Evolutionary conservation across 2,329 filamentous ascomycete genomes (phyloP).

Genomic region (Ceratocystis variospora): DNA sequence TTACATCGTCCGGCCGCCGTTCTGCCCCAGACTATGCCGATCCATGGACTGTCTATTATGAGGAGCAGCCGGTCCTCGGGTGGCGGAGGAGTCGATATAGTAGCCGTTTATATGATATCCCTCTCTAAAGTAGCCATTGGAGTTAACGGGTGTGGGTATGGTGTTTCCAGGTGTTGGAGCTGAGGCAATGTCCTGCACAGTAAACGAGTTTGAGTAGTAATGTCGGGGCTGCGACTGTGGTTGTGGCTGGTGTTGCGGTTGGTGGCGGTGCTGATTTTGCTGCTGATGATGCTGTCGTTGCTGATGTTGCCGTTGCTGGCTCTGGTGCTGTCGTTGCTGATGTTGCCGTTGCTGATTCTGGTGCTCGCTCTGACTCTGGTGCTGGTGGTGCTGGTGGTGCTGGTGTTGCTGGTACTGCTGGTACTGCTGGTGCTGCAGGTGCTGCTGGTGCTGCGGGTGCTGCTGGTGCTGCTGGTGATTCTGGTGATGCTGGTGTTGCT

Average conservation of each 20-base stretch:
- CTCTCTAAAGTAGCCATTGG: background rate
- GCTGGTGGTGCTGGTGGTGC: too few relatives aligned
- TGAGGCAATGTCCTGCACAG: too few relatives aligned
- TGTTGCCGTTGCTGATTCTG: too few relatives aligned
- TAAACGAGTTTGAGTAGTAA: background rate
- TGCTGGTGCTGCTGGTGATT: background rate
- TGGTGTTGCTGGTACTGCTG: too few relatives aligned
- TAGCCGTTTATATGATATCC: background rate
- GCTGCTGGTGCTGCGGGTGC: background rate
- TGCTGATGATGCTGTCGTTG: background rate
- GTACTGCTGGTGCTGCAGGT: background rate
- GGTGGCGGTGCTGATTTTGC: too few relatives aligned
- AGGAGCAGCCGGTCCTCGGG: background rate
- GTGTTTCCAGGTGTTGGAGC: conserved; percentile 6
- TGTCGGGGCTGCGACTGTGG: background rate
- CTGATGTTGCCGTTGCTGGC: background rate
- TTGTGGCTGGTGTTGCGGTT: background rate
- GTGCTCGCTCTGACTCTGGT: too few relatives aligned
- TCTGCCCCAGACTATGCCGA: background rate
- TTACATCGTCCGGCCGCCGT: too few relatives aligned
- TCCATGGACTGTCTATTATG: background rate
- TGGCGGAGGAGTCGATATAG: background rate
- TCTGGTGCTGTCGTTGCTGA: too few relatives aligned
- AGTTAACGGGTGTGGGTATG: conserved; percentile 3
- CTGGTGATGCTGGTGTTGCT: too few relatives aligned